Evolutionary conservation across 2,329 filamentous ascomycete species (phyloP).

Genomic region (Pseudopithomyces chartarum): DNA sequence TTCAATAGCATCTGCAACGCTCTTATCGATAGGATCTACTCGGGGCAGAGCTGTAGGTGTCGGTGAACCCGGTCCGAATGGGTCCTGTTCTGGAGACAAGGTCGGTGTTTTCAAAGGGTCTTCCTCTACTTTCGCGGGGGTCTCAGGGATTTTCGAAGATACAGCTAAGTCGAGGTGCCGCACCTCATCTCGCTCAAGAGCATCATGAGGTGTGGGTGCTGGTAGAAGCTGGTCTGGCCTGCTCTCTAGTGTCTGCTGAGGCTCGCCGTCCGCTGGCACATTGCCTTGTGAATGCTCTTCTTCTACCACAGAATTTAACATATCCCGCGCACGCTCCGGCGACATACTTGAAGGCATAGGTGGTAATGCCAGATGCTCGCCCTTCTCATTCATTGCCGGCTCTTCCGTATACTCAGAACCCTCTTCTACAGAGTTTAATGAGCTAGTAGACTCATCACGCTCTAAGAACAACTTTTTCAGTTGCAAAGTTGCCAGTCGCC

Average conservation of each 20-base stretch:
- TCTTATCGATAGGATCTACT: conserved; percentile 42
- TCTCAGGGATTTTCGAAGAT: conserved; percentile 45
- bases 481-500: conserved; percentile 87
- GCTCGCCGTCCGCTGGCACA: conserved; percentile 11
- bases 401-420: conserved; percentile 55
- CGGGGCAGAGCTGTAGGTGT: conserved; percentile 36
- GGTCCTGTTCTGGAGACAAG: conserved; percentile 20
- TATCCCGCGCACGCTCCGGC: conserved; percentile 66
- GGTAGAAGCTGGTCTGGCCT: conserved; percentile 19
- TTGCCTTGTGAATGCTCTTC: conserved; percentile 56
- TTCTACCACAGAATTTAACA: conserved; percentile 68
- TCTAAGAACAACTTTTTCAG: conserved; percentile 94
- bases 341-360: conserved; percentile 53
- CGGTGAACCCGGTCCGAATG: conserved; percentile 31
- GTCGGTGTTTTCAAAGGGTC: conserved; percentile 34
- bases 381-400: conserved; percentile 35
- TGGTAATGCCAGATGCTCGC: conserved; percentile 31
- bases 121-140: conserved; percentile 21
- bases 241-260: conserved; percentile 10
- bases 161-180: conserved; percentile 67
- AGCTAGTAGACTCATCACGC: conserved; percentile 77
- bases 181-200: conserved; percentile 58
- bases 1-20: conserved; percentile 39
- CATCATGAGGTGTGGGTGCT: conserved; percentile 38
- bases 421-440: conserved; percentile 72